Base-by-base conservation (phyloP, 2,329 filamentous ascomycete genomes). In the Arthroderma sp. region DNA sequence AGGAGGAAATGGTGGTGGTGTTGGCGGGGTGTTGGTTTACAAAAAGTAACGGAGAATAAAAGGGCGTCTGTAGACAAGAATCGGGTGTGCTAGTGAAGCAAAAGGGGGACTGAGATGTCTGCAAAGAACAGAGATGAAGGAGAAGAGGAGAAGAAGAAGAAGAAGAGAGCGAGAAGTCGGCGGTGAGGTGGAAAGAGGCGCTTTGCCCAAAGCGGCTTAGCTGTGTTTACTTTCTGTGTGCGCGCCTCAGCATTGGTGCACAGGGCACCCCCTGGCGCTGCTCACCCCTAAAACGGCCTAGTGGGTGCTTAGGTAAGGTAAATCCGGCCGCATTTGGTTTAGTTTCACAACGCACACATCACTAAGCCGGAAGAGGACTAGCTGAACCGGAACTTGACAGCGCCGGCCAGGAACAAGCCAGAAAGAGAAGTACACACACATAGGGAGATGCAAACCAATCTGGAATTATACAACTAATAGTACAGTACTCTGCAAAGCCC, bases 11-110 rank as follows among this genome's bases (percentile, higher is more conserved):
- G 50, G 31, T 47, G 36, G 48, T 49, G 52, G 44, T 30, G 47
- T 37, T 44, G 22, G 36, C 46, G 22, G 43, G 38, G 37, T 42
- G 42, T 50, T 42, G 29, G 32, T 36, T 40, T 22, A 40, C 44
- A 46, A 42, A 9, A 11, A 32, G 41, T 15, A 39, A 49, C 48
- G 46, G 49, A 50, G 49, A 49, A 52, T 45, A 52, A 54, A 51
- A 54, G 53, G 49, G 53, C 15, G 15, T 22, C 15, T 22, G 15
- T 22, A 22, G 15, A 22, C 15, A 22, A 22, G 11, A 31, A 33
- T 22, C 27, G 29, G 40, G 29, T 11, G 6, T 42, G 40, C 40
- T 42, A n/a, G 36, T 8, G 33, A 22, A 42, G 30, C 4, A n/a
- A 8, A 34, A 11, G 32, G 32, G 32, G n/a, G n/a, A 8, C 32